Conservation (phyloP, 2,329 filamentous ascomycete species). For the Hypoxylon sp. region DNA sequence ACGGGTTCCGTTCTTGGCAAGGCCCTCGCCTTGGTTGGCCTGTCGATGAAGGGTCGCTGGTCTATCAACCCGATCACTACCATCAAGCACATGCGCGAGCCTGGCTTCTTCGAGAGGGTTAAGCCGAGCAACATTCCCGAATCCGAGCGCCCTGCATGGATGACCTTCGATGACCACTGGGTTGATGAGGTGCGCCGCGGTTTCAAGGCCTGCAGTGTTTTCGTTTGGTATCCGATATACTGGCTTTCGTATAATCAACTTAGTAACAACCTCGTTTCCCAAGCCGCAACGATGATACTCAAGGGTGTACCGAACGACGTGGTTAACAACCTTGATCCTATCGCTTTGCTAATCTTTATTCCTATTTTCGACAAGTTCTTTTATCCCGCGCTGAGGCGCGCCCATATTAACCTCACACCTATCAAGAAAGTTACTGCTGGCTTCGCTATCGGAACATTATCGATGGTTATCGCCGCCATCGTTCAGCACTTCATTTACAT, state of each 20-base stretch:
- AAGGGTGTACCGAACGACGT: constrained; percentile 84
- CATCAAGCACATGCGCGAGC: constrained; percentile 54
- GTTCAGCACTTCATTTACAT: constrained; percentile 76
- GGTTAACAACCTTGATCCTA: constrained; percentile 81
- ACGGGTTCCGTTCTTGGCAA: constrained; percentile 80
- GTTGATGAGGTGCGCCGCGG: constrained; percentile 83
- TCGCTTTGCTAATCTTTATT: constrained; percentile 82
- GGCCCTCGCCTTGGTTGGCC: constrained; percentile 71
- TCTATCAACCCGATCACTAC: constrained; percentile 69
- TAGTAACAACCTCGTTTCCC: constrained; percentile 72
- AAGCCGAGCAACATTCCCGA: constrained; percentile 76
- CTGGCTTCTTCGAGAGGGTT: constrained; percentile 75
- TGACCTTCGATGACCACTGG: constrained; percentile 88
- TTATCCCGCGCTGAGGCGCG: constrained; percentile 76
- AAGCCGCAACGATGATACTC: constrained; percentile 76
- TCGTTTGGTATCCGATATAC: constrained; percentile 77
- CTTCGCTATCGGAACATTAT: constrained; percentile 74
- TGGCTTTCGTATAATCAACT: constrained; percentile 73
- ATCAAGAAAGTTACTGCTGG: constrained; percentile 82
- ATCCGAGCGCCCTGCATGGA: constrained; percentile 74
- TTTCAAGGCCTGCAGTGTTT: constrained; percentile 78
- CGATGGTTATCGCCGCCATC: constrained; percentile 72
- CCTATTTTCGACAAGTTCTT: constrained; percentile 78
- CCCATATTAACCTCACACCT: constrained; percentile 77
- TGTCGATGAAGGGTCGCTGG: constrained; percentile 75